A percentile compares a stretch with the other conserved stretches of the same genome.
Conservation (phyloP, 495 filamentous ascomycete species). For the Chaetomium tenue region DNA sequence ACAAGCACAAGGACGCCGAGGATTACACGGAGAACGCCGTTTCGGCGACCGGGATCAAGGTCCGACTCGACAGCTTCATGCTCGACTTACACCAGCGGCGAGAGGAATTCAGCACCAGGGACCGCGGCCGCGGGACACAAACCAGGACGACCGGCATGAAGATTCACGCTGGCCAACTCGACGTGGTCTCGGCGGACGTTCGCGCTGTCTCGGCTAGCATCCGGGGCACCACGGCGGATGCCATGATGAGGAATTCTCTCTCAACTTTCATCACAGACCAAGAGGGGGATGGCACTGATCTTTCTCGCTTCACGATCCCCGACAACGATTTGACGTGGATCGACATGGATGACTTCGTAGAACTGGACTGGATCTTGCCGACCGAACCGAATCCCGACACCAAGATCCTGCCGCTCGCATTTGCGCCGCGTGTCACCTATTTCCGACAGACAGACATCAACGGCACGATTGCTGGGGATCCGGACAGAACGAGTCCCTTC, state of each 20-base stretch:
- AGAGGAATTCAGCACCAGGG: conserved; percentile 81
- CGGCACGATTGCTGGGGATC: conserved; percentile 63
- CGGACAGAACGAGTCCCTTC: conserved; percentile 76
- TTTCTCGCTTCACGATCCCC: conserved; percentile 89
- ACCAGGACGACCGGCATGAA: conserved; percentile 86
- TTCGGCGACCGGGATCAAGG: conserved; percentile 89
- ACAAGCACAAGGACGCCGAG: conserved; percentile 95
- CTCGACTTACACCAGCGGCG: conserved; percentile 92
- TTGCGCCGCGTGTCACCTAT: conserved; percentile 91
- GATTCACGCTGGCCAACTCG: conserved; percentile 88
- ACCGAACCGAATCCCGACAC: conserved; percentile 88
- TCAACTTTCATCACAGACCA: conserved; percentile 50
- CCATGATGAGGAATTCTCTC: conserved; percentile 62
- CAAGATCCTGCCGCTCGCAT: conserved; percentile 87
- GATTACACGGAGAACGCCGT: conserved; percentile 77
- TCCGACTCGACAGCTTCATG: conserved; percentile 91
- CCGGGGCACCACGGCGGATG: conserved; percentile 68
- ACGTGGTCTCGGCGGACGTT: conserved; percentile 88
- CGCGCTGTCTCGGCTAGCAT: conserved; percentile 92
- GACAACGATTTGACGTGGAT: conserved; percentile 95
- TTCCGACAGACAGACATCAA: conserved; percentile 95
- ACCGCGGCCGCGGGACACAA: conserved; percentile 67
- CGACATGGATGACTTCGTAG: conserved; percentile 99
- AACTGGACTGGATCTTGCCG: conserved; percentile 92
- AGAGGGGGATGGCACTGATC: conserved; percentile 55